Evolutionary conservation across 805 yeast species (phyloP).

Genomic region (Lipomyces sp.): DNA sequence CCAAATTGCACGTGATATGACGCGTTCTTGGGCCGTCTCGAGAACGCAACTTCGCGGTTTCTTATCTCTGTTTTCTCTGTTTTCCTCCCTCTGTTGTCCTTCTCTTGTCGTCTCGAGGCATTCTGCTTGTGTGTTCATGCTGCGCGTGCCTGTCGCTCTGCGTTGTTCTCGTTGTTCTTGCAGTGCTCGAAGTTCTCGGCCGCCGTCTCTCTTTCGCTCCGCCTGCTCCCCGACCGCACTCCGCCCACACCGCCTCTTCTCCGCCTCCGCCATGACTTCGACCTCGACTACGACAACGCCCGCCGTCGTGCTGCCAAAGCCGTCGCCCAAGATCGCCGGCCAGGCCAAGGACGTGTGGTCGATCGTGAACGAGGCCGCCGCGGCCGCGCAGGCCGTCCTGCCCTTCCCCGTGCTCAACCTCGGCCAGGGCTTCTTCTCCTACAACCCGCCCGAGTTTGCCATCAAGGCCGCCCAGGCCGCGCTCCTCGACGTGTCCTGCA

Average conservation of each 20-base stretch:
- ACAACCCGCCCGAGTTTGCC: conserved; percentile 93
- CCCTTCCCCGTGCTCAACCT: conserved; percentile 82
- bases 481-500: conserved; percentile 65
- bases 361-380: conserved; percentile 91
- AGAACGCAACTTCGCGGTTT: too few relatives aligned
- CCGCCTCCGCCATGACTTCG: too few relatives aligned
- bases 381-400: conserved; percentile 61
- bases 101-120: too few relatives aligned
- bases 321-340: conserved; percentile 27
- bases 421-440: conserved; percentile 97
- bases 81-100: too few relatives aligned
- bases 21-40: too few relatives aligned
- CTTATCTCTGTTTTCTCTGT: too few relatives aligned
- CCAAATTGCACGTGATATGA: conserved; percentile 15
- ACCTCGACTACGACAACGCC: background rate
- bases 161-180: too few relatives aligned
- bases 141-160: too few relatives aligned
- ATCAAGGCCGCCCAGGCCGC: conserved; percentile 76
- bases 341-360: conserved; percentile 76
- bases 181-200: too few relatives aligned
- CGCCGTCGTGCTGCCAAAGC: conserved; percentile 13
- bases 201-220: too few relatives aligned
- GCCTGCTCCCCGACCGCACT: background rate
- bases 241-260: background rate
- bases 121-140: too few relatives aligned